Conservation (phyloP, 257 asterid genomes). For the Ocimum tenuiflorum region DNA sequence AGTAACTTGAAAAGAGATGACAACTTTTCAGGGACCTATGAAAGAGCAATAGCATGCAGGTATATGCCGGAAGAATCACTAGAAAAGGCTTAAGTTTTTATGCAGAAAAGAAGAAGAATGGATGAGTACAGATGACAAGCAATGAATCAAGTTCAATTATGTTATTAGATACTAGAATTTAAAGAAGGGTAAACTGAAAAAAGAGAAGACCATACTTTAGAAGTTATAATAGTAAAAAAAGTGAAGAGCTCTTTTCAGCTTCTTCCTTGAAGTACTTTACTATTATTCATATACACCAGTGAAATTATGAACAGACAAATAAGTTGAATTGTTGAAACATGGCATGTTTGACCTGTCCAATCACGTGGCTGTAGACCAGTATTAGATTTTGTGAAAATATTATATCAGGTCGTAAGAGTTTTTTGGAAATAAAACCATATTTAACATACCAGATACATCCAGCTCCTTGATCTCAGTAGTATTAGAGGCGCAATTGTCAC, state of each 20-base stretch:
- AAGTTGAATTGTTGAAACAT: neutral
- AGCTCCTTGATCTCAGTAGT: constrained; percentile 55
- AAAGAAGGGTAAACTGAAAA: no score
- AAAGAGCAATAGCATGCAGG: no score
- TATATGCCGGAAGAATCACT: no score
- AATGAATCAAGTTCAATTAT: no score
- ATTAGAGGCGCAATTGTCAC: constrained; percentile 80
- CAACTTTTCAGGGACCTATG: no score
- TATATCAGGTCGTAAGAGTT: constrained; percentile 1
- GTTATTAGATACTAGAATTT: no score
- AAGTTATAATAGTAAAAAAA: neutral
- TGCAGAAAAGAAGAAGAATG: no score
- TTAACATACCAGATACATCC: constrained; percentile 68
- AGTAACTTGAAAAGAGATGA: no score
- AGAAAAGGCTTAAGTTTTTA: no score
- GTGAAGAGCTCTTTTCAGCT: neutral
- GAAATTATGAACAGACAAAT: neutral
- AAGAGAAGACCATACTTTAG: neutral
- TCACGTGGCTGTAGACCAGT: neutral
- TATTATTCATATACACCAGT: neutral
- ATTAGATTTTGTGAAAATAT: neutral
- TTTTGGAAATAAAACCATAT: constrained; percentile 3
- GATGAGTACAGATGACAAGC: no score
- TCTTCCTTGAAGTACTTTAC: neutral
- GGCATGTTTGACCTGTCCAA: neutral